Conservation (phyloP, 2,329 filamentous ascomycete species). For the Mycosphaerelloides madeirae region DNA sequence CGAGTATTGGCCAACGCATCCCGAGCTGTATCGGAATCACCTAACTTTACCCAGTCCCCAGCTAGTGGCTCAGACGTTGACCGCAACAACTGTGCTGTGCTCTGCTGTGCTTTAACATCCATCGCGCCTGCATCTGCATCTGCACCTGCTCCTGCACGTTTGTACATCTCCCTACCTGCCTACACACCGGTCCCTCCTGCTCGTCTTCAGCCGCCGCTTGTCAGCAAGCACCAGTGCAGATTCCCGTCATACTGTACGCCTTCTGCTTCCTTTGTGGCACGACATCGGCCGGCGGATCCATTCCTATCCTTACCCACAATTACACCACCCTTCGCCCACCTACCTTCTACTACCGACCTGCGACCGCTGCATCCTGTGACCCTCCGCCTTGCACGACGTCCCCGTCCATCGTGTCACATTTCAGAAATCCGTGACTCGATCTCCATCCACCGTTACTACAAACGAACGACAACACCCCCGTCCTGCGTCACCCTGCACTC, state of each 20-base stretch:
- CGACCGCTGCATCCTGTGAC: conserved; percentile 1
- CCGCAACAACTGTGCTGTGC: conserved; percentile 10
- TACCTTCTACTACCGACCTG: background rate
- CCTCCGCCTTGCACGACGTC: conserved; percentile 1
- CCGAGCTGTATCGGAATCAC: too few species aligned
- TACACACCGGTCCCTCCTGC: too few species aligned
- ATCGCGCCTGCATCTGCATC: too few species aligned
- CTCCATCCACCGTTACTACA: conserved; percentile 1
- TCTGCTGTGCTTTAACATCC: background rate
- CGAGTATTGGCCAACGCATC: conserved; percentile 1
- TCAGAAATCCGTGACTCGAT: too few species aligned
- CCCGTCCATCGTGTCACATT: background rate
- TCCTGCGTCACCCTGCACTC: conserved; percentile 9
- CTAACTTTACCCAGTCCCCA: too few species aligned
- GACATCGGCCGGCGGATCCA: background rate
- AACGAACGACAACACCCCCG: background rate
- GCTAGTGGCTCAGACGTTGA: conserved; percentile 1
- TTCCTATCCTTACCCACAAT: too few species aligned
- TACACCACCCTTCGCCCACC: background rate
- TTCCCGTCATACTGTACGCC: too few species aligned
- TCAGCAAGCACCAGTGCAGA: too few species aligned
- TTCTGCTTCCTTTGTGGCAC: background rate
- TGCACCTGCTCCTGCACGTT: too few species aligned
- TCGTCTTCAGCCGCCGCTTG: too few species aligned
- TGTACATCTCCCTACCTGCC: too few species aligned